These are phyloP conservation scores for Sparassis latifolia DNA, from an alignment of 1,284 basidiomycete species.

Conservation along the genomic window DNA sequence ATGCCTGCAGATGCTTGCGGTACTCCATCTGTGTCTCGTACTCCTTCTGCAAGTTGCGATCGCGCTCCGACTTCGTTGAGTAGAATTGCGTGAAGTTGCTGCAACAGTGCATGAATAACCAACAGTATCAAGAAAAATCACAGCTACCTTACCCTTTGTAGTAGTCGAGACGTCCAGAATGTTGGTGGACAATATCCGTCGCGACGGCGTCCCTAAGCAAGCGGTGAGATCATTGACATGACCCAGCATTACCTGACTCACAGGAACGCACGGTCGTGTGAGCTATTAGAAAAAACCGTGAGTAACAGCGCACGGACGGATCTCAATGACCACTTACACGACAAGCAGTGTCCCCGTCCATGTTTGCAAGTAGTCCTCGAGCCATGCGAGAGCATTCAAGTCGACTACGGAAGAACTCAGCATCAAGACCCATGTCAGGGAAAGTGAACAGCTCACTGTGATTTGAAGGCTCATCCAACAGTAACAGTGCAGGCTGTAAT, in stretches of 20 bases:
- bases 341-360: conserved; percentile 95
- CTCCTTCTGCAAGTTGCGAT: conserved; percentile 87
- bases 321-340: conserved; percentile 50
- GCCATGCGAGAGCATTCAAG: conserved; percentile 78
- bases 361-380: conserved; percentile 95
- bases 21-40: conserved; percentile 96
- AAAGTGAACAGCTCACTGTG: conserved; percentile 52
- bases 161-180: conserved; percentile 92
- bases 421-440: background rate
- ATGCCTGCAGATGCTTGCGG: conserved; percentile 92
- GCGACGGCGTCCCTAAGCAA: conserved; percentile 79
- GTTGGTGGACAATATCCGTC: conserved; percentile 95
- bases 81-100: conserved; percentile 99
- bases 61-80: conserved; percentile 94
- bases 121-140: too few species aligned
- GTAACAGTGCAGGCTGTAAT: conserved; percentile 63
- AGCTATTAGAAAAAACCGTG: conserved; percentile 37
- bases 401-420: conserved; percentile 42
- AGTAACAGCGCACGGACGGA: background rate
- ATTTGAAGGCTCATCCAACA: conserved; percentile 98
- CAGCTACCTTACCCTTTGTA: conserved; percentile 62
- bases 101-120: background rate
- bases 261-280: conserved; percentile 98
- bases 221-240: background rate
- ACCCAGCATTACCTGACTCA: conserved; percentile 28